Conservation (phyloP, 345 rosid species). For the Raphanus sativus region DNA sequence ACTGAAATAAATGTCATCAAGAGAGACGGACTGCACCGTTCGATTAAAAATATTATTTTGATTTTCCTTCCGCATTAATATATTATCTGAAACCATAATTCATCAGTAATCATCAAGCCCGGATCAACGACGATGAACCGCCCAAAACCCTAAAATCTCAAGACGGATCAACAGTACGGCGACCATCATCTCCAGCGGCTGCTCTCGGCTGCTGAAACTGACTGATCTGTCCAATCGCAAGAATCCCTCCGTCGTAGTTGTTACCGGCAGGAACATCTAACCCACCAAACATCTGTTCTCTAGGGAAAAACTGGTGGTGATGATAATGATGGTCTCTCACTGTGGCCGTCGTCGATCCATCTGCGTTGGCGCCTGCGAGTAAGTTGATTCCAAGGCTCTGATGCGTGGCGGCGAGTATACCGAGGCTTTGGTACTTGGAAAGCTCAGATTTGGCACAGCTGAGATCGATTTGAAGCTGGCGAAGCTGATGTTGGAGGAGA, state of each 20-base stretch:
- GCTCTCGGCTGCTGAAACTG: constrained; percentile 85
- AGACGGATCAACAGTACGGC: constrained; percentile 84
- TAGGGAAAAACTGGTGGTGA: constrained; percentile 73
- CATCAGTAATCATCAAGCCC: constrained; percentile 15
- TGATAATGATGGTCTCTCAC: constrained; percentile 50
- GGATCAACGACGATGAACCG: constrained; percentile 19
- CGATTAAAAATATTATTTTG: constrained; percentile 12
- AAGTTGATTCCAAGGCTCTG: constrained; percentile 69
- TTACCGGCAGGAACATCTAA: constrained; percentile 47
- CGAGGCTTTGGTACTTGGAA: constrained; percentile 59
- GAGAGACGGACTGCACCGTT: constrained; percentile 27
- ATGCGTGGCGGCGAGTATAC: constrained; percentile 57
- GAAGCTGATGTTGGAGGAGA: constrained; percentile 66
- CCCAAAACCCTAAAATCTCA: constrained; percentile 45
- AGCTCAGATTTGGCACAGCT: constrained; percentile 61
- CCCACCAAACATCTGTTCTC: constrained; percentile 71
- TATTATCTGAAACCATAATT: neutral
- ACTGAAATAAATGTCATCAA: constrained; percentile 20
- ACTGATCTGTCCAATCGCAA: constrained; percentile 74
- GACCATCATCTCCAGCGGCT: constrained; percentile 73
- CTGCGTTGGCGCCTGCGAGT: constrained; percentile 38
- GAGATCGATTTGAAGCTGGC: constrained; percentile 56
- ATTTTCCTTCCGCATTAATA: constrained; percentile 18
- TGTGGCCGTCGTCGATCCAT: constrained; percentile 37
- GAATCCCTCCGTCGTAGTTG: constrained; percentile 61